Evolutionary conservation across 2,329 filamentous ascomycete species (phyloP).

Genomic region (Pseudopithomyces maydicus): DNA sequence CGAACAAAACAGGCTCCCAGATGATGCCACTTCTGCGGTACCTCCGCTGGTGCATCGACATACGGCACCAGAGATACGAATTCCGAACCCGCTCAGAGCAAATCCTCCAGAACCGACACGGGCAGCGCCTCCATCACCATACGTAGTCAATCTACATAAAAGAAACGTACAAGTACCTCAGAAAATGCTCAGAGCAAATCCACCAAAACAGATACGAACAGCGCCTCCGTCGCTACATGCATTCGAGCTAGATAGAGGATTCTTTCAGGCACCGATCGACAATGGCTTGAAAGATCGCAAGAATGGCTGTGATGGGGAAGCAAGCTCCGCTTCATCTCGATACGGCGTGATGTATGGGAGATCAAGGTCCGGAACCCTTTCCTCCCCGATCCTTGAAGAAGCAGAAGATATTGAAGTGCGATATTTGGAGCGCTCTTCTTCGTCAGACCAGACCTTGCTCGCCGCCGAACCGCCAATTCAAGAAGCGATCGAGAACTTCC

Average conservation of each 20-base stretch:
- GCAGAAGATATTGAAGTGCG: not conserved
- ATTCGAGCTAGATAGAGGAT: not conserved
- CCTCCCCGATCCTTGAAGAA: not conserved
- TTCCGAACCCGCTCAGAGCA: not conserved
- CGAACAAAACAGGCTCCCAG: not conserved
- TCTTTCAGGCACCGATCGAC: not conserved
- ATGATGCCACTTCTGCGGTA: not conserved
- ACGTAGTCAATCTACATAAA: no score
- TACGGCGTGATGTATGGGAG: not conserved
- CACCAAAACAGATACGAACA: no score
- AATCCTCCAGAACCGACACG: constrained; percentile 1
- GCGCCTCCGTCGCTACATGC: not conserved
- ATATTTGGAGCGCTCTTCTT: not conserved
- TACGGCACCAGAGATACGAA: not conserved
- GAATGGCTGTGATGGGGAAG: not conserved
- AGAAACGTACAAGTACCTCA: no score
- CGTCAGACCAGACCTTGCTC: not conserved
- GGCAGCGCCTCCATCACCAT: no score
- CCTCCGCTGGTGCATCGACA: not conserved
- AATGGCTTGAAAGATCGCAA: not conserved
- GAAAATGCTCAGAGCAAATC: no score
- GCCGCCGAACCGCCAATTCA: not conserved
- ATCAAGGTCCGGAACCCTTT: not conserved
- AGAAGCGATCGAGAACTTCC: no score
- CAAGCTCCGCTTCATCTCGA: not conserved